Base-by-base conservation (phyloP, 805 yeast species). In the Yarrowia sp. region DNA sequence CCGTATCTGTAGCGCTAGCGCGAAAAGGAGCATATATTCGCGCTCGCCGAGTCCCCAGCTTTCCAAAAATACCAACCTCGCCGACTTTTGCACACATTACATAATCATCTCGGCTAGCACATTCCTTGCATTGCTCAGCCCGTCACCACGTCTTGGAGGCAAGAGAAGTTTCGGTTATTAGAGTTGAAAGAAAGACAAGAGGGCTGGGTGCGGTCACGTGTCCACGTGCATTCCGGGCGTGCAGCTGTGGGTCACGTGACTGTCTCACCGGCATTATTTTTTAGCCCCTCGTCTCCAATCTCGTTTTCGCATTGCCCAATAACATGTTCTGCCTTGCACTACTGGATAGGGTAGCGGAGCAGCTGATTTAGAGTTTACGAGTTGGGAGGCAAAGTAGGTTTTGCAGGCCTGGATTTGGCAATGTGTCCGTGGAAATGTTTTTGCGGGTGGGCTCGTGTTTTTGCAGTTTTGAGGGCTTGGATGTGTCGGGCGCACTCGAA, bases 281-380 rank as follows among this genome's bases (percentile, higher is more conserved):
- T n/a, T n/a, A n/a, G n/a, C n/a, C n/a, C n/a, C n/a, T n/a, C n/a
- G n/a, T n/a, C n/a, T n/a, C n/a, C n/a, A n/a, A n/a, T n/a, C n/a
- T n/a, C n/a, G n/a, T n/a, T 24, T 24, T 41, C 49, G 25, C 29
- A 14, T 22, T 5, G 16, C 12, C 51, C 51, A 44, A 44, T 44
- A 14, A 19, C 51, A 27, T 27, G 35, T 27, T 44, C 35, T 19
- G 51, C 35, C 51, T 44, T 44, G 35, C 35, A 18, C 51, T 44
- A 44, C 51, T 44, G 51, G 51, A 44, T 44, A 44, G 51, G 51
- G 51, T 44, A 44, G 51, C 51, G 51, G 51, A 44, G 51, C 51
- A 42, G 33, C 49, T 24, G 49, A 42, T 42, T 42, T 42, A 42
- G 16, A 19, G 22, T 42, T 21, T n/a, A 14, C 4, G 31, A 10